Evolutionary conservation across 2,329 filamentous ascomycete species (phyloP).

Genomic region (Tolypocladium cylindrosporum): DNA sequence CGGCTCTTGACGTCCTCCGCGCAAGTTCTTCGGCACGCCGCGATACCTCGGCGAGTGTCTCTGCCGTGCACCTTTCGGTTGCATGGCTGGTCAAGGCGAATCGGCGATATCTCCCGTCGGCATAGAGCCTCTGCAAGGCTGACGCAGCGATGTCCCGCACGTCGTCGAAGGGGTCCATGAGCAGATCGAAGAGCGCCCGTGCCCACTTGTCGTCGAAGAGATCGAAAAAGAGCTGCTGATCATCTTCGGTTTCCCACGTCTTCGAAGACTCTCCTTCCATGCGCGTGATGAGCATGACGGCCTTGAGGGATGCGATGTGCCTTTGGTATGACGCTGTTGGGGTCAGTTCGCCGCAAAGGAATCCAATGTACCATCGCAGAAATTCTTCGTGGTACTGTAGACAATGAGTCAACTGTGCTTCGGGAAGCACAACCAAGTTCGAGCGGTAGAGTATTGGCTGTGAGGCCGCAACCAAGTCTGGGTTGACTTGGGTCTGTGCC

Average conservation of each 20-base stretch:
- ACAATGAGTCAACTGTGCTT: constrained; percentile 24
- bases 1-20: constrained; percentile 67
- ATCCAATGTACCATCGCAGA: constrained; percentile 62
- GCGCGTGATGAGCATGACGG: constrained; percentile 55
- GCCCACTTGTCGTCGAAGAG: constrained; percentile 40
- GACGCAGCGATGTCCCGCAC: constrained; percentile 53
- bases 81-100: constrained; percentile 11
- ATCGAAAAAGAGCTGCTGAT: constrained; percentile 29
- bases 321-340: constrained; percentile 83
- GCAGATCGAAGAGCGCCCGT: constrained; percentile 62
- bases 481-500: constrained; percentile 8
- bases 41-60: constrained; percentile 36
- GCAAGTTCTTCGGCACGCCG: constrained; percentile 46
- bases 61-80: constrained; percentile 7
- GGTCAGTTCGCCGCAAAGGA: constrained; percentile 63
- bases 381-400: constrained; percentile 51
- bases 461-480: constrained; percentile 4
- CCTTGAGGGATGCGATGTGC: constrained; percentile 71
- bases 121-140: constrained; percentile 39
- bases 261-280: constrained; percentile 51
- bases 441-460: constrained; percentile 25
- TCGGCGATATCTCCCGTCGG: constrained; percentile 22
- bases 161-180: constrained; percentile 89
- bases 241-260: constrained; percentile 26
- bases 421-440: constrained; percentile 28